These are phyloP conservation scores for Cercophora samala DNA, from an alignment of 495 filamentous ascomycete genomes.

Conservation along the genomic window DNA sequence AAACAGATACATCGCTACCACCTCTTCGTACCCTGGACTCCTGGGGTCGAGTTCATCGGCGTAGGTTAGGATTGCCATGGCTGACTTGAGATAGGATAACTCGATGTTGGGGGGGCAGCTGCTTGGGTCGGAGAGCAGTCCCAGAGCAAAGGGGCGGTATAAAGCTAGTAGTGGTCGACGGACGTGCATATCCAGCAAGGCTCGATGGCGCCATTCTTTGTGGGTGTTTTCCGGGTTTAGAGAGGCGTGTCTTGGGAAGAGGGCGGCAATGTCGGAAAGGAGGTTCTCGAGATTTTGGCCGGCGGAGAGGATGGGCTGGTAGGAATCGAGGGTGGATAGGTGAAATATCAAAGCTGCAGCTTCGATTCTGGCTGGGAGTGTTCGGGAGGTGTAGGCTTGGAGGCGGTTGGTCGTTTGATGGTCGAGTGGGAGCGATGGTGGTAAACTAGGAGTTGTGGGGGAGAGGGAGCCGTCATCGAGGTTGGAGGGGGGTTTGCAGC, in stretches of 20 bases:
- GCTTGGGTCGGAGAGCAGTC: slow-evolving; percentile 3
- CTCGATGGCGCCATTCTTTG: slow-evolving; percentile 33
- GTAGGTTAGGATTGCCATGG: slow-evolving; percentile 38
- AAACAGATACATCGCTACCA: slow-evolving; percentile 35
- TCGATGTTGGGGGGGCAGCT: slow-evolving; percentile 34
- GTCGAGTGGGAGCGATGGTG: slow-evolving; percentile 35
- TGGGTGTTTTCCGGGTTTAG: slow-evolving; percentile 27
- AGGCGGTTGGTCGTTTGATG: slow-evolving; percentile 34
- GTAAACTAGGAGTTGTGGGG: slow-evolving; percentile 30
- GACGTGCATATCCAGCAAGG: slow-evolving; percentile 37
- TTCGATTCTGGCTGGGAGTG: slow-evolving; percentile 32
- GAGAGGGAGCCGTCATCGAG: slow-evolving; percentile 32
- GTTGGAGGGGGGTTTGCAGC: slow-evolving; percentile 36
- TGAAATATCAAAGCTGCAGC: slow-evolving; percentile 35
- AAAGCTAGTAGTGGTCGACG: slow-evolving; percentile 37
- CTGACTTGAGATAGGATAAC: slow-evolving; percentile 37
- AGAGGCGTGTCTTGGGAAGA: slow-evolving; percentile 28
- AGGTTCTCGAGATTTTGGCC: slow-evolving; percentile 38
- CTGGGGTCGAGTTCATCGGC: slow-evolving; percentile 37
- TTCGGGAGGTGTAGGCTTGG: slow-evolving; percentile 36
- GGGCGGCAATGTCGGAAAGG: slow-evolving; percentile 37
- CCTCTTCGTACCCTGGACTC: slow-evolving; percentile 29
- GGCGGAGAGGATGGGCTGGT: slow-evolving; percentile 34
- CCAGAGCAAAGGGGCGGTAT: slow-evolving; percentile 42
- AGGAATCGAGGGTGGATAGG: slow-evolving; percentile 35